A percentile compares a stretch with the other conserved stretches of the same genome.
Evolutionary conservation across 371 early-diverging fungal species (phyloP).

Genomic region (Haplosporangium sp.): DNA sequence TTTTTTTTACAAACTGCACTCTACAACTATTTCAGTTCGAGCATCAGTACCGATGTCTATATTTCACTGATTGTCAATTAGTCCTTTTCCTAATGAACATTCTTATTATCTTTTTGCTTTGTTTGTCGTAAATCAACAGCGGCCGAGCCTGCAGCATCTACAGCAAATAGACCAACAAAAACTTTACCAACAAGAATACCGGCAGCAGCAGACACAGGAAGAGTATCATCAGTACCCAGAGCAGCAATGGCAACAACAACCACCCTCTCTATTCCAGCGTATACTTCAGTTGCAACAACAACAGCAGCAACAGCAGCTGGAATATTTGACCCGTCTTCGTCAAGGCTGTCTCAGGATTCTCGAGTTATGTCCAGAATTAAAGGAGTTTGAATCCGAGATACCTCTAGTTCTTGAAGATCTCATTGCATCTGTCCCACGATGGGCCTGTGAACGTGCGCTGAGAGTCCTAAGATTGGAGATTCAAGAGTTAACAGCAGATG

Average conservation of each 20-base stretch:
- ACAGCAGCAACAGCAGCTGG: conserved; percentile 16
- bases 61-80: neutral
- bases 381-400: conserved; percentile 22
- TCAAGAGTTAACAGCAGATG: conserved; percentile 20
- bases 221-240: conserved; percentile 3
- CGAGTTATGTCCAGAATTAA: conserved; percentile 22
- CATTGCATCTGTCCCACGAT: conserved; percentile 28
- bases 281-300: conserved; percentile 6
- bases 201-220: neutral
- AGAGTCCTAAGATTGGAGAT: conserved; percentile 27
- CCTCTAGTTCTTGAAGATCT: conserved; percentile 23
- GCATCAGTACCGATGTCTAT: neutral
- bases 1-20: neutral
- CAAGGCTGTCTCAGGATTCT: conserved; percentile 15
- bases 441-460: conserved; percentile 18
- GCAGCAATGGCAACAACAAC: conserved; percentile 8
- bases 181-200: neutral
- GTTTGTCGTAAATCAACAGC: neutral
- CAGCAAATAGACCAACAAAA: neutral
- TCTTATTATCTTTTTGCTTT: neutral
- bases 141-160: neutral
- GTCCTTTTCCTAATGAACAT: neutral
- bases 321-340: conserved; percentile 6
- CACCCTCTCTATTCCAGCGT: conserved; percentile 6
- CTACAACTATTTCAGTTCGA: neutral